Base-by-base conservation (phyloP, 2,329 filamentous ascomycete species). In the Aaosphaeria arxii region DNA sequence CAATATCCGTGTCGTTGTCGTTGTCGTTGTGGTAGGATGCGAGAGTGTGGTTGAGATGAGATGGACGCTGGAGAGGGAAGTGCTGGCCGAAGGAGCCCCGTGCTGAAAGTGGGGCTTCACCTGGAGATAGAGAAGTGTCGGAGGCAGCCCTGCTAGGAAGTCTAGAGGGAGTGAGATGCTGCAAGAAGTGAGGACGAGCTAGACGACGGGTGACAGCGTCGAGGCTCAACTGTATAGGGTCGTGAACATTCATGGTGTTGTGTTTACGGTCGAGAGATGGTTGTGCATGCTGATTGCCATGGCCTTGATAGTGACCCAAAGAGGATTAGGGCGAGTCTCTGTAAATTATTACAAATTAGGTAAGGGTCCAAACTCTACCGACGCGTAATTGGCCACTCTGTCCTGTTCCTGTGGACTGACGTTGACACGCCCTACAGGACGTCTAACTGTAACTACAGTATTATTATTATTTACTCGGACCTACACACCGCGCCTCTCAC, bases 81-180 rank as follows among this genome's bases (percentile, higher is more conserved):
- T 44, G 48, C 36, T 48, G 46, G 49, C 52, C 56, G 54, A 54
- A 55, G 40, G 57, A 56, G 50, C 56, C 57, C 55, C 62, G 63
- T 60, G 63, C 64, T 56, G 61, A 57, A 54, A 56, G 64, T 65
- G 63, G 64, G 59, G 60, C 57, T 56, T 53, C 49, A 38, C 43
- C 47, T 1, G 57, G 55, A 38, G 56, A 68, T 43, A 57, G 45
- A 17, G 65, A 69, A 47, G 61, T 59, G 53, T 71, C 69, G 52
- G 64, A 67, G 33, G 67, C 66, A 50, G 69, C 69, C 50, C 68
- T 65, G 41, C 64, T 68, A 44, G 69, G 68, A 54, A 71, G 53
- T 39, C 65, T 62, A 30, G 62, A 67, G 24, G 67, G 65, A 40
- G 67, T 67, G 50, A 71, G 53, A 47, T 57, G 63, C 29, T 58